phyloP scores from a whole-genome alignment of 1,284 basidiomycete genomes.

The Cutaneotrichosporon cutaneum region DNA sequence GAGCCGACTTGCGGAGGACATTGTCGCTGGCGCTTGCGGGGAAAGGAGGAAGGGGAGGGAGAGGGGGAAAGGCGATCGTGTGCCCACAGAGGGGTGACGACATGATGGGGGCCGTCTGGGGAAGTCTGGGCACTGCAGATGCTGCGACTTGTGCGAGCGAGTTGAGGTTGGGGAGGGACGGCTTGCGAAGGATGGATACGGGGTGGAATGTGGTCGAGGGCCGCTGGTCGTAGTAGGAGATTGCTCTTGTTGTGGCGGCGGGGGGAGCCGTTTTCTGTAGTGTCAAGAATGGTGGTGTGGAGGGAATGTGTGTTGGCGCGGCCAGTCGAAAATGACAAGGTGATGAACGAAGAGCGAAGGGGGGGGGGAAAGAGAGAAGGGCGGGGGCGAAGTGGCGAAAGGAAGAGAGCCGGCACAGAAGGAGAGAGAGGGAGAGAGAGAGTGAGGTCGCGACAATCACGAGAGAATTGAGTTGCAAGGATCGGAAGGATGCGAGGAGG shows the following conservation, averaged over 20 bases:
- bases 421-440: not conserved
- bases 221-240: not conserved
- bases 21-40: slow-evolving; percentile 4
- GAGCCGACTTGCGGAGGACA: slow-evolving; percentile 14
- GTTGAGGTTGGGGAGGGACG: slow-evolving; percentile 15
- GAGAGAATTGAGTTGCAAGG: not conserved
- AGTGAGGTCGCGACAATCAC: not conserved
- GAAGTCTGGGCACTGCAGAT: not conserved
- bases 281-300: not conserved
- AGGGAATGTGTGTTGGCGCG: not conserved
- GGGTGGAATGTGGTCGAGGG: slow-evolving; percentile 6
- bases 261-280: not conserved
- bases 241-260: not conserved
- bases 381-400: too few species aligned
- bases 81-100: not conserved
- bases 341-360: not conserved
- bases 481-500: not conserved
- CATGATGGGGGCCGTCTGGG: slow-evolving; percentile 1
- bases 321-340: not conserved
- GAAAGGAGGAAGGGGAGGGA: slow-evolving; percentile 21
- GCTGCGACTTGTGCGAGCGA: slow-evolving; percentile 2
- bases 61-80: slow-evolving; percentile 20
- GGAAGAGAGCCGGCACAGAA: not conserved
- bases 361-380: not conserved
- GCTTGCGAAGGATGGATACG: slow-evolving; percentile 24